phyloP scores from a whole-genome alignment of 345 rosid species.

The Erysimum cheiranthoides region DNA sequence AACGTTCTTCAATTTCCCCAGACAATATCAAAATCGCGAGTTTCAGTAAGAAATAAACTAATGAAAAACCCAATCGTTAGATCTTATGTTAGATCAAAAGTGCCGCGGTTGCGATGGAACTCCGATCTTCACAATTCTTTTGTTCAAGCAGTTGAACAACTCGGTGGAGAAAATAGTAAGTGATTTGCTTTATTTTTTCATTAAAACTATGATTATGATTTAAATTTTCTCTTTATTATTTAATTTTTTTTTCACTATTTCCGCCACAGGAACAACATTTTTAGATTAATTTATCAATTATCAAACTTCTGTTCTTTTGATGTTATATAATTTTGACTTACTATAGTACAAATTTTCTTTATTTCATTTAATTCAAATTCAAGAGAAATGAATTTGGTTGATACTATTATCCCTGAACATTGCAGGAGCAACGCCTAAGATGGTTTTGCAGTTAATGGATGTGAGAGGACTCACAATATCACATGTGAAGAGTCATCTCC shows the following conservation, averaged over 20 bases:
- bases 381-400: neutral
- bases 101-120: slow-evolving; percentile 79
- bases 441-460: slow-evolving; percentile 82
- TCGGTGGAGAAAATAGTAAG: slow-evolving; percentile 84
- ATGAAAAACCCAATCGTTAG: slow-evolving; percentile 50
- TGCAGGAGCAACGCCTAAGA: slow-evolving; percentile 83
- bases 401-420: slow-evolving; percentile 4
- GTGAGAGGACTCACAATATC: slow-evolving; percentile 78
- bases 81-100: slow-evolving; percentile 80
- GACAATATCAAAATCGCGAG: neutral
- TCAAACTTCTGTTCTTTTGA: neutral
- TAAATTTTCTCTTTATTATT: neutral
- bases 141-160: slow-evolving; percentile 71
- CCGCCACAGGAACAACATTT: neutral
- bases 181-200: neutral
- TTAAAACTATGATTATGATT: neutral
- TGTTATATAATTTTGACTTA: neutral
- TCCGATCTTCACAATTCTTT: slow-evolving; percentile 85
- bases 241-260: neutral
- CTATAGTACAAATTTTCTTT: neutral
- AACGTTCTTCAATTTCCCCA: neutral
- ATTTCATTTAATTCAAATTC: neutral
- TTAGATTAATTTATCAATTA: neutral
- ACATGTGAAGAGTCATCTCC: slow-evolving; percentile 88
- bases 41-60: neutral